Conservation (phyloP, 2,329 filamentous ascomycete genomes). For the Pyrenophora seminiperda region DNA sequence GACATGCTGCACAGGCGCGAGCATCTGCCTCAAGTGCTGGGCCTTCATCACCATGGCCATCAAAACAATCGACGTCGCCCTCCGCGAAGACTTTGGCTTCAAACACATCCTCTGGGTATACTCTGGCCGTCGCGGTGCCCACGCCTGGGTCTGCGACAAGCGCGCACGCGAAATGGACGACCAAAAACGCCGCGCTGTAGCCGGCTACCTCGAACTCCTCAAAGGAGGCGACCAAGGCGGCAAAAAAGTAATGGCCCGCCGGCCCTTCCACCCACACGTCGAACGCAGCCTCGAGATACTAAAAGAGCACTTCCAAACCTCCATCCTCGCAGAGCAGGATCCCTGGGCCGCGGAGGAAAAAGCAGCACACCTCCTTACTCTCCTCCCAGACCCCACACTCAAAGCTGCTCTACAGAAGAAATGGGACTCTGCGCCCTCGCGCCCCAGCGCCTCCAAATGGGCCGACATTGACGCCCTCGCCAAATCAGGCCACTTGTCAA, state of each 20-base stretch:
- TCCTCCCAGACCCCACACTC: slow-evolving; percentile 80
- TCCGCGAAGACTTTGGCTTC: slow-evolving; percentile 95
- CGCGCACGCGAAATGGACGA: slow-evolving; percentile 85
- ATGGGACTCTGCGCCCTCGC: slow-evolving; percentile 83
- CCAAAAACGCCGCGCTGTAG: slow-evolving; percentile 80
- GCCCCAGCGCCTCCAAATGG: slow-evolving; percentile 84
- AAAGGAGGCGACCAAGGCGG: slow-evolving; percentile 83
- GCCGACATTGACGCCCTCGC: slow-evolving; percentile 88
- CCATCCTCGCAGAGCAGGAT: slow-evolving; percentile 83
- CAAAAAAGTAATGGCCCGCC: slow-evolving; percentile 81
- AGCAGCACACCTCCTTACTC: slow-evolving; percentile 76
- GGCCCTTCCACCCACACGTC: slow-evolving; percentile 89
- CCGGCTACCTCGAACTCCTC: slow-evolving; percentile 88
- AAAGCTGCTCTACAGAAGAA: slow-evolving; percentile 82
- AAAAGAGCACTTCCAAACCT: slow-evolving; percentile 79
- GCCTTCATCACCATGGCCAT: slow-evolving; percentile 97
- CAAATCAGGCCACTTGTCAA: slow-evolving; percentile 72
- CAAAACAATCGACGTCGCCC: slow-evolving; percentile 83
- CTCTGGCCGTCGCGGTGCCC: slow-evolving; percentile 91
- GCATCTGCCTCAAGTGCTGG: slow-evolving; percentile 95
- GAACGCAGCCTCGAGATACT: slow-evolving; percentile 84
- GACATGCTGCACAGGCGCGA: slow-evolving; percentile 91
- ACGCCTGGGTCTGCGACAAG: slow-evolving; percentile 97
- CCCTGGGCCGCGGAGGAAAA: slow-evolving; percentile 74
- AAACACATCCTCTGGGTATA: slow-evolving; percentile 98